These are phyloP conservation scores for Dendrocalamus sinicus DNA, from an alignment of 176 grass and related monocot genomes.

Conservation along the genomic window DNA sequence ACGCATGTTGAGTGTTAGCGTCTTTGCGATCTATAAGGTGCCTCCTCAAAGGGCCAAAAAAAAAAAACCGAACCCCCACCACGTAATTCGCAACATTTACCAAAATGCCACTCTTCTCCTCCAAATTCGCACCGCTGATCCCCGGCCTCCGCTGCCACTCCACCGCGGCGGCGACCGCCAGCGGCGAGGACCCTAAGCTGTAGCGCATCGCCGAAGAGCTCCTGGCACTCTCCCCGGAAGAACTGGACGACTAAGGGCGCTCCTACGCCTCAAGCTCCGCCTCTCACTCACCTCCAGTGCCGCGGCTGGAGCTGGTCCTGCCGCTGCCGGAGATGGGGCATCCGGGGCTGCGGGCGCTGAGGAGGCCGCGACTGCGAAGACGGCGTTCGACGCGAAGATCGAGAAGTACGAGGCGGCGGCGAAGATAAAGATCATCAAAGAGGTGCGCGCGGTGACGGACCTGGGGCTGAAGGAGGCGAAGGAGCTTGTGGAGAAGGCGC, in stretches of 20 bases:
- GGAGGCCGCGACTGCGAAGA: constrained; percentile 59
- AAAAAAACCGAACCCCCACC: constrained; percentile 41
- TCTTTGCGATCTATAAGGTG: too few relatives aligned
- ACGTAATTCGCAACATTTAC: not conserved
- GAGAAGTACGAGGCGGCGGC: constrained; percentile 94
- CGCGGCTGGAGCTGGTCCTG: constrained; percentile 22
- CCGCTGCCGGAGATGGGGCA: constrained; percentile 30
- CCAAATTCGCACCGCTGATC: constrained; percentile 51
- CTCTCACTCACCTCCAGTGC: constrained; percentile 59
- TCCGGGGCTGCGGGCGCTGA: constrained; percentile 8
- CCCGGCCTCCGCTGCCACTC: constrained; percentile 55
- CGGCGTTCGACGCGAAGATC: constrained; percentile 82
- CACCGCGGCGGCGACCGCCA: constrained; percentile 45
- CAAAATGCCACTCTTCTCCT: constrained; percentile 59
- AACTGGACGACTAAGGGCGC: constrained; percentile 67
- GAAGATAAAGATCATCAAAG: constrained; percentile 99
- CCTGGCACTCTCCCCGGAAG: constrained; percentile 52
- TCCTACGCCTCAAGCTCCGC: constrained; percentile 72
- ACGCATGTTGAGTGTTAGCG: fast-evolving
- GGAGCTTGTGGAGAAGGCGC: too few relatives aligned
- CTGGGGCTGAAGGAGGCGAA: too few relatives aligned
- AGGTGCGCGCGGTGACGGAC: too few relatives aligned
- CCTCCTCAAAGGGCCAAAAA: not conserved
- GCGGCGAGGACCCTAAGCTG: constrained; percentile 52
- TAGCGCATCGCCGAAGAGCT: constrained; percentile 66